Conservation (phyloP, 768 basidiomycete species). For the Daedalea quercina region DNA sequence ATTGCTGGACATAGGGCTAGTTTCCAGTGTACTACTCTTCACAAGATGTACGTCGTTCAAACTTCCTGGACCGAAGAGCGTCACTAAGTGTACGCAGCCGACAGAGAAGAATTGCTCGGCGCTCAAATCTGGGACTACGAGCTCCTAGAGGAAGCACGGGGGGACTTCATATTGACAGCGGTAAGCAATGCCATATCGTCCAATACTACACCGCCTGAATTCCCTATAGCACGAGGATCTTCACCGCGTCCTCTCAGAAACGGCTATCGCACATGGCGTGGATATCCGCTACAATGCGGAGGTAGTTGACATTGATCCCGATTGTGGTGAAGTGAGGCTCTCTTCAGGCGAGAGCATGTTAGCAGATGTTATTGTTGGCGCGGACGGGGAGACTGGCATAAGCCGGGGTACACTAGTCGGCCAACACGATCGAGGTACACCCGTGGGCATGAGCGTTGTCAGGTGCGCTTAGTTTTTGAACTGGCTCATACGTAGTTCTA, state of each 20-base stretch:
- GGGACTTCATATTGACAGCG: slow-evolving; percentile 24
- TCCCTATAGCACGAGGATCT: slow-evolving; percentile 25
- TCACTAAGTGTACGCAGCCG: slow-evolving; percentile 11
- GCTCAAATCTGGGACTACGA: slow-evolving; percentile 23
- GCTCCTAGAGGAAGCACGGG: slow-evolving; percentile 23
- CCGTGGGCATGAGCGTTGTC: slow-evolving; percentile 20
- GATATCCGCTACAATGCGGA: slow-evolving; percentile 19
- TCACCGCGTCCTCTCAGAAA: slow-evolving; percentile 24
- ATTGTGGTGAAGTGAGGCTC: slow-evolving; percentile 19
- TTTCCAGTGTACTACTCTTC: slow-evolving; percentile 17
- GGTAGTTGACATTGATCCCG: slow-evolving; percentile 20
- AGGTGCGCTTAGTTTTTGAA: slow-evolving; percentile 22
- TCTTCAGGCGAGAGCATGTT: slow-evolving; percentile 23
- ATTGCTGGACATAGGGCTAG: slow-evolving; percentile 16
- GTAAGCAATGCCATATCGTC: slow-evolving; percentile 15
- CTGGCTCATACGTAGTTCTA: not conserved
- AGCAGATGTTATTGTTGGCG: slow-evolving; percentile 30
- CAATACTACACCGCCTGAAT: not conserved
- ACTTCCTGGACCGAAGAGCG: not conserved
- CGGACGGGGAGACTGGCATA: slow-evolving; percentile 26
- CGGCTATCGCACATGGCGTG: slow-evolving; percentile 21
- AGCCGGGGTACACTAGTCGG: slow-evolving; percentile 15
- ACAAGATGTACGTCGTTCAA: slow-evolving; percentile 17
- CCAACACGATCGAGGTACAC: slow-evolving; percentile 5
- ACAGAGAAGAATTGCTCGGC: slow-evolving; percentile 24